Evolutionary conservation across 345 rosid genomes (phyloP).

Genomic region (Luvunga scandens): DNA sequence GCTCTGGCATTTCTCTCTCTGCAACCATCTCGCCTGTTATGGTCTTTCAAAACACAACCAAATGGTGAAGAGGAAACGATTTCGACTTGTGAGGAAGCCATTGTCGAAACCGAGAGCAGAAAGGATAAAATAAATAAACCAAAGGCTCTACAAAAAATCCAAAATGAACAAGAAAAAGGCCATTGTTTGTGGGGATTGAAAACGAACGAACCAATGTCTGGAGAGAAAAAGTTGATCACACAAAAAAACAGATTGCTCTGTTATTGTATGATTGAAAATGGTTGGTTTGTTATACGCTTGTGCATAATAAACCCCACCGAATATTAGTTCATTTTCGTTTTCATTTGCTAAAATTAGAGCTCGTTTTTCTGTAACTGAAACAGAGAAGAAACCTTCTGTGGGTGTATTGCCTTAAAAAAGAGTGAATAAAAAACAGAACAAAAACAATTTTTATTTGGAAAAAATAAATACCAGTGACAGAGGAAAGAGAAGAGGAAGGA

Average conservation of each 20-base stretch:
- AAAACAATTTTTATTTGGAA: background rate
- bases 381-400: background rate
- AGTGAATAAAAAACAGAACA: background rate
- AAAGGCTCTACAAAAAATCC: background rate
- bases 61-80: constrained; percentile 55
- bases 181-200: constrained; percentile 4
- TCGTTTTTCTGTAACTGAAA: background rate
- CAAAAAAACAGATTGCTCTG: background rate
- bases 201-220: constrained; percentile 9
- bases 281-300: background rate
- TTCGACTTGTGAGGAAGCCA: constrained; percentile 78
- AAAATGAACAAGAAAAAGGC: background rate
- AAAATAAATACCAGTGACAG: background rate
- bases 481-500: background rate
- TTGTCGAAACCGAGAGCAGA: background rate
- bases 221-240: background rate
- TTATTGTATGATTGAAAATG: background rate
- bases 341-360: constrained; percentile 6
- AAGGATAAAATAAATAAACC: background rate
- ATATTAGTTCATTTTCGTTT: background rate
- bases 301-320: background rate
- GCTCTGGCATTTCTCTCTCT: constrained; percentile 41
- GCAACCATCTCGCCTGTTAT: constrained; percentile 42
- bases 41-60: constrained; percentile 61
- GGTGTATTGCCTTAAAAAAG: background rate